Base-by-base conservation (phyloP, 1,139 yeast species). In the Kodamaea suecica region DNA sequence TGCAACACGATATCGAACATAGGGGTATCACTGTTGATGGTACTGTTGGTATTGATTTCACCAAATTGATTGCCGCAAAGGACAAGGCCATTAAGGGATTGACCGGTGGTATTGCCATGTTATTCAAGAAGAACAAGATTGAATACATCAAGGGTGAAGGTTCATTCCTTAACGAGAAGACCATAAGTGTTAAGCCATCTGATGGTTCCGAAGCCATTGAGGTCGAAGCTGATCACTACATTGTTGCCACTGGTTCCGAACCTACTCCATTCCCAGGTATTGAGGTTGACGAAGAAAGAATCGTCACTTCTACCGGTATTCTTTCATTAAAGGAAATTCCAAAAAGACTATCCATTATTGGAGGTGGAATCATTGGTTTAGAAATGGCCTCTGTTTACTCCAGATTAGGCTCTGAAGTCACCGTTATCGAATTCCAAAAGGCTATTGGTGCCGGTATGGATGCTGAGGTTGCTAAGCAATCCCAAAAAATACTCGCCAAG, bases 331-430 rank as follows among this genome's bases (percentile, higher is more conserved):
- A 78, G 63, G 96, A 90, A 66, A 76, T 88, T 45, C 97, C 99
- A 63, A 87, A 94, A 76, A 81, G 78, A 61, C 57, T 94, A 57
- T 83, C 95, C 50, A 80, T 94, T 66, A 92, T 94, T 55, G 99
- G 99, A 63, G 99, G 97, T 68, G 98, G 99, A 75, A 92, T 94
- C 68, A 94, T 94, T 61, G 99, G 99, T 58, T 78, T 94, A 52
- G 99, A 94, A 73, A 92, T 94, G 97, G 98, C 96, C 45, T 88
- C 97, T 24, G 98, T 94, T 33, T 94, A 95, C 84, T 71, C 94
- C 40, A 81, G 98, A 68, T 73, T 94, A 53, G 99, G 99, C 33
- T 72, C 96, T 34, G 90, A 92, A 70, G 98, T 94, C 45, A 90
- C 97, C 34, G 84, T 94, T 38, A 69, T 94, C 45, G 99, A 94